Conservation (phyloP, 208 protist species). For the Leishmania lainsoni region DNA sequence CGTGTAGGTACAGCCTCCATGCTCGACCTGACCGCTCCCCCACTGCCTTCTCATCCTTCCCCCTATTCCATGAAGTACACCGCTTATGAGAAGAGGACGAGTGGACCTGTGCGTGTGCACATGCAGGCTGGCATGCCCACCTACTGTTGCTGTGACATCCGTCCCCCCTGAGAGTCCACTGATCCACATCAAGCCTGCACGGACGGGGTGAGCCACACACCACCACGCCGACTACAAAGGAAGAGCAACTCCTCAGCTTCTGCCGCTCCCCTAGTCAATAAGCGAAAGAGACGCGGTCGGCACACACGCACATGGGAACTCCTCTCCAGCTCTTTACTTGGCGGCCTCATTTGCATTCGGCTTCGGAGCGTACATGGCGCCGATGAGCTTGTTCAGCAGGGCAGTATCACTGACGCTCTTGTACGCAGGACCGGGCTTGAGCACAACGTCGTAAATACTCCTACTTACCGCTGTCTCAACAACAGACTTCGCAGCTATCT, state of each 20-base stretch:
- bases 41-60: not conserved
- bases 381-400: conserved; percentile 65
- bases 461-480: conserved; percentile 7
- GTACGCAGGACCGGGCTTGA: conserved; percentile 48
- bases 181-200: not conserved
- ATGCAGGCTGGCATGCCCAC: not conserved
- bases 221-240: not conserved
- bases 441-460: conserved; percentile 65
- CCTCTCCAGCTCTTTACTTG: conserved; percentile 2
- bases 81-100: not conserved
- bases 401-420: conserved; percentile 73
- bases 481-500: conserved; percentile 15
- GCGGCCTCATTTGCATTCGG: conserved; percentile 37
- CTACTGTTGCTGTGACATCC: no score
- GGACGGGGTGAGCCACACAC: not conserved
- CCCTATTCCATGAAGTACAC: not conserved
- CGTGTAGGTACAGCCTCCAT: not conserved
- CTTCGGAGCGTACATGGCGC: conserved; percentile 69
- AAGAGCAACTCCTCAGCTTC: not conserved
- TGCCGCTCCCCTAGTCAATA: not conserved
- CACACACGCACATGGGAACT: not conserved
- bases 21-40: not conserved
- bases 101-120: not conserved
- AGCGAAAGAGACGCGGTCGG: not conserved
- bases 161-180: not conserved